Conservation (phyloP, 2,329 filamentous ascomycete genomes). For the Diplodia scrobiculata region DNA sequence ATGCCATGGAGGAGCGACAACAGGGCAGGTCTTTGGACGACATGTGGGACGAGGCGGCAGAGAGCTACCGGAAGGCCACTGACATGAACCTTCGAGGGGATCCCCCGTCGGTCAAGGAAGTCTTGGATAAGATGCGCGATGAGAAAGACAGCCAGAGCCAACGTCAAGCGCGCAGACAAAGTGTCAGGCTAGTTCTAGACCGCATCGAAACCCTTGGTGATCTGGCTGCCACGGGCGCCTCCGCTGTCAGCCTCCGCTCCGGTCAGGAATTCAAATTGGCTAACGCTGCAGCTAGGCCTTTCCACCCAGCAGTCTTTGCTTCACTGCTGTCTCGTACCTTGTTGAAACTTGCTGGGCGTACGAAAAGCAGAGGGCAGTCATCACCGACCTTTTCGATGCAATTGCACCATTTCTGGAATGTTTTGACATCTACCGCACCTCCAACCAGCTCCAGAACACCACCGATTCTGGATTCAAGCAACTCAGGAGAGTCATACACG, state of each 20-base stretch:
- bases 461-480: neutral
- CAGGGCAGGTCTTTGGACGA: neutral
- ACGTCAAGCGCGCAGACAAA: neutral
- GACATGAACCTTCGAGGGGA: neutral
- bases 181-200: neutral
- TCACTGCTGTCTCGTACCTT: constrained; percentile 6
- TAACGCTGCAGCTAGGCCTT: neutral
- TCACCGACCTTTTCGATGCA: neutral
- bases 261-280: too few species aligned
- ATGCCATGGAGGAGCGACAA: constrained; percentile 33
- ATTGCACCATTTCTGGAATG: constrained; percentile 1
- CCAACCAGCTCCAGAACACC: neutral
- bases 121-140: neutral
- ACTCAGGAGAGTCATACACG: neutral
- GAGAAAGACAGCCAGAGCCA: neutral
- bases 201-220: neutral
- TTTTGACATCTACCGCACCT: neutral
- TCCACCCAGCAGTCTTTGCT: constrained; percentile 3
- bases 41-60: constrained; percentile 5
- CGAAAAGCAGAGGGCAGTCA: neutral
- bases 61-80: neutral
- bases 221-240: neutral
- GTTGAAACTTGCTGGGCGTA: constrained; percentile 2
- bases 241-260: neutral
- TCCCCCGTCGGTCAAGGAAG: neutral